These are phyloP conservation scores for Plantago major DNA, from an alignment of 257 asterid species.

Conservation along the genomic window DNA sequence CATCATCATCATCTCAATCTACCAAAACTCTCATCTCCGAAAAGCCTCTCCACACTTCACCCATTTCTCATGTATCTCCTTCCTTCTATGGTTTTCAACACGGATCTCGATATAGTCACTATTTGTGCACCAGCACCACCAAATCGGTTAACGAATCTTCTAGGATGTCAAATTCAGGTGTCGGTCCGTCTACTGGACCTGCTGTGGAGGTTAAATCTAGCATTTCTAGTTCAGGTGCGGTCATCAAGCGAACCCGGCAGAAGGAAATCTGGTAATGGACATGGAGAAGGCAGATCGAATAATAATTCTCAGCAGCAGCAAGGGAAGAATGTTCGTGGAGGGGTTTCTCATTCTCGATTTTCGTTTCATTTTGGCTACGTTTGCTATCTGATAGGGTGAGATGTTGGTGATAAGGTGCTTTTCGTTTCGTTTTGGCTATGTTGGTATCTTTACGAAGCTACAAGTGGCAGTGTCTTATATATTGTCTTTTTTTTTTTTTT, in stretches of 20 bases:
- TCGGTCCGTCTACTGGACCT: slow-evolving; percentile 30
- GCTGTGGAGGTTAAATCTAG: slow-evolving; percentile 39
- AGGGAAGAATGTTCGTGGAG: slow-evolving; percentile 67
- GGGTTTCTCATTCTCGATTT: slow-evolving; percentile 27
- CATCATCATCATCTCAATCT: slow-evolving; percentile 20
- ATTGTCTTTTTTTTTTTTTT: no score
- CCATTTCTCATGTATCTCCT: slow-evolving; percentile 8
- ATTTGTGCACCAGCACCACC: slow-evolving; percentile 34
- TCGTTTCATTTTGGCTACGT: not conserved
- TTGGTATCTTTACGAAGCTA: no score
- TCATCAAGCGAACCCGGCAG: slow-evolving; percentile 34
- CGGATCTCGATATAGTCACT: slow-evolving; percentile 23
- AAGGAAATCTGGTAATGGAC: slow-evolving; percentile 36
- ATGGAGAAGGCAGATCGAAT: slow-evolving; percentile 49
- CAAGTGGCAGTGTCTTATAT: no score
- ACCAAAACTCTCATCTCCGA: slow-evolving; percentile 14
- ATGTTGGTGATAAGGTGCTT: no score
- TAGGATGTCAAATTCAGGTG: slow-evolving; percentile 24
- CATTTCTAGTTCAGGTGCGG: slow-evolving; percentile 16
- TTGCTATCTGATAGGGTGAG: no score
- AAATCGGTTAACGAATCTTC: slow-evolving; percentile 25
- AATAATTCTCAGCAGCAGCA: no score
- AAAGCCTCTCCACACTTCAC: slow-evolving; percentile 20
- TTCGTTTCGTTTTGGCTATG: not conserved
- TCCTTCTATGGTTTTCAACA: slow-evolving; percentile 14